Percentiles rank a stretch among this genome's conserved stretches.
Evolutionary conservation across 2,329 filamentous ascomycete genomes (phyloP).

Genomic region (Zymoseptoria ardabiliae): DNA sequence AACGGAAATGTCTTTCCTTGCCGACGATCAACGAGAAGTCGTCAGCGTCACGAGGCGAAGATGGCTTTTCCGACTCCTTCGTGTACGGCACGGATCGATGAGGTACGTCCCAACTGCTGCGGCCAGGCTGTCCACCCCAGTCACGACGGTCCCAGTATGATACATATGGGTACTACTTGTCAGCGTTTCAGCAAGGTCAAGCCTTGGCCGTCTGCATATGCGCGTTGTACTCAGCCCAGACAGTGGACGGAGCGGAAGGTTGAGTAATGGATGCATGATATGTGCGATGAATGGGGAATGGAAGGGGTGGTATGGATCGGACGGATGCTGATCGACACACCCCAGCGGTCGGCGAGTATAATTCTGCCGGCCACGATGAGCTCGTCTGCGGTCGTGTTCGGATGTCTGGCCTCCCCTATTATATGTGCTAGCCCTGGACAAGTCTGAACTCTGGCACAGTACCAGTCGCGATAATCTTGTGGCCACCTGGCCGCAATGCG

Average conservation of each 20-base stretch:
- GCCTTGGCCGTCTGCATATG: not conserved
- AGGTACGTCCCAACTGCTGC: too few species aligned
- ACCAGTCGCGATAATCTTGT: too few species aligned
- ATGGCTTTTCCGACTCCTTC: not conserved
- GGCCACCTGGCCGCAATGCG: not conserved
- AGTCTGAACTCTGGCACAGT: not conserved
- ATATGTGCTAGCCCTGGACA: too few species aligned
- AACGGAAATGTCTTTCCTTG: not conserved
- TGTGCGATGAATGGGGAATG: not conserved
- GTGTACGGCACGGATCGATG: not conserved
- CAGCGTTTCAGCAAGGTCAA: not conserved
- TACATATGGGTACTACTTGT: not conserved
- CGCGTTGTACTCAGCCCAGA: not conserved
- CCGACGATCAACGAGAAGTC: not conserved
- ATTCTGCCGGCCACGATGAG: not conserved
- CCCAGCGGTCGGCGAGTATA: not conserved
- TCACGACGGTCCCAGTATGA: not conserved
- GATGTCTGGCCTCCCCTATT: not conserved
- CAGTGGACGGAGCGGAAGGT: not conserved
- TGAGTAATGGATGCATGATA: not conserved
- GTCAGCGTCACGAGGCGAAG: not conserved
- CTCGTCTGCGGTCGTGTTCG: not conserved
- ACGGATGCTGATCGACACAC: not conserved
- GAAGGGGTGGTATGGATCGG: not conserved
- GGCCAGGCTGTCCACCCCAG: not conserved